Base-by-base conservation (phyloP, 2,329 filamentous ascomycete genomes). In the Remersonia thermophila region DNA sequence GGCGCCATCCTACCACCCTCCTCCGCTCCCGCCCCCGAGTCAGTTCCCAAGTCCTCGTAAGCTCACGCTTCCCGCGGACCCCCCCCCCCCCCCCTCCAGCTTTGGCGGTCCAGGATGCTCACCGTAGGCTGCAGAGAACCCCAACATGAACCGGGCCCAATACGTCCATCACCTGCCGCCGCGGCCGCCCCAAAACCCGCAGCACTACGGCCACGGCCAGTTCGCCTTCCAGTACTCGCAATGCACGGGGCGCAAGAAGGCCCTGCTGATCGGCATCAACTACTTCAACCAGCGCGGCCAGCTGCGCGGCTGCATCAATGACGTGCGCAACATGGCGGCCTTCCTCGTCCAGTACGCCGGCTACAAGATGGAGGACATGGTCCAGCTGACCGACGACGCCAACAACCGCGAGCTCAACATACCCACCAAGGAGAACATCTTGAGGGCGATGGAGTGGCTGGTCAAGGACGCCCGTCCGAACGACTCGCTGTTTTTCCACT, bases 401-500 rank as follows among this genome's bases (percentile, higher is more conserved):
- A 85, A 94, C 57, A 94, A 94, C 51, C 84, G 85, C 17, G 5
- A 23, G 20, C 93, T 95, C 83, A 93, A 85, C 60, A 85, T 94
- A 62, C 89, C 89, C 7, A 94, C 86, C 4, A 95, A 95, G 59
- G 82, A 84, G 48, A 96, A 96, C 55, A 93, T 96, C 38, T 60
- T 96, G 27, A 75, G 89, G 36, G 89, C 89, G 20, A 96, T 96
- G 89, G 87, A 95, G 56, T 96, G 89, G 89, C 65, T 96, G 14
- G 85, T 95, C 39, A 94, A 94, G 61, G 87, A 94, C 54, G 87
- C 89, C 4, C 73, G 73, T 39, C 83, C 86, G 0, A 93, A 95
- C 55, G 89, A 96, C 56, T 93, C 89, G 4, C 70, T 96, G 6
- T 96, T 96, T 63, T 95, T 96, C 65, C 89, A 96, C 61, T 96